Base-by-base conservation (phyloP, 169 alveolate species). In the Theileria sp. region DNA sequence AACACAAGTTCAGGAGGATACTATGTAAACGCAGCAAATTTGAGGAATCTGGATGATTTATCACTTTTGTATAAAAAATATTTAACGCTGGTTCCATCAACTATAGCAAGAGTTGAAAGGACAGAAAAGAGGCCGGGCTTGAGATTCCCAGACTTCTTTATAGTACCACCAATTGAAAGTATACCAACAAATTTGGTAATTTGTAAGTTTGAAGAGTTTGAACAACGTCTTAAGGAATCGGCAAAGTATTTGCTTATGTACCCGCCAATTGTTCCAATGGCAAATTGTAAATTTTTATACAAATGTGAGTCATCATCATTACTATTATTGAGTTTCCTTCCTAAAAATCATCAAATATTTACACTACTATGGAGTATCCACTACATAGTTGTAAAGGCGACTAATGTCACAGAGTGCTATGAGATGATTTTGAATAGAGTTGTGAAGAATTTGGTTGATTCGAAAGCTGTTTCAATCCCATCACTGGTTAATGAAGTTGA, bases 221-320 rank as follows among this genome's bases (percentile, higher is more conserved):
- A 79, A 21, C 88, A 87, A 51, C 87, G 90, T 38, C 68, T 91
- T n/a, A 81, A 78, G 70, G 90, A 86, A 65, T 75, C 80, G 1
- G 80, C 88, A 25, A 87, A 85, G 83, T 71, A 75, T 60, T 82
- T 87, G 58, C 75, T 87, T 73, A 86, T 86, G 74, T 80, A 87
- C 81, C 88, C 92, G 69, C 88, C 92, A 10, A 78, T 87, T 32
- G 83, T 88, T 21, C 92, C 92, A 34, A 75, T 87, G 38, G 86
- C 82, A 23, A 87, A 87, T 75, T 79, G 88, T 83, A 88, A 91
- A 69, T 87, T 86, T 15, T 44, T 74, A 28, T 75, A 70, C 79
- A 54, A 36, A 21, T 81, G 93, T 23, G 94, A 80, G 58, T 73
- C 88, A 10, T 82, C 92, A 10, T 60, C 94, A 15, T 81, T 91